phyloP scores from a whole-genome alignment of 2,329 filamentous ascomycete species.

The Davidsoniella virescens region DNA sequence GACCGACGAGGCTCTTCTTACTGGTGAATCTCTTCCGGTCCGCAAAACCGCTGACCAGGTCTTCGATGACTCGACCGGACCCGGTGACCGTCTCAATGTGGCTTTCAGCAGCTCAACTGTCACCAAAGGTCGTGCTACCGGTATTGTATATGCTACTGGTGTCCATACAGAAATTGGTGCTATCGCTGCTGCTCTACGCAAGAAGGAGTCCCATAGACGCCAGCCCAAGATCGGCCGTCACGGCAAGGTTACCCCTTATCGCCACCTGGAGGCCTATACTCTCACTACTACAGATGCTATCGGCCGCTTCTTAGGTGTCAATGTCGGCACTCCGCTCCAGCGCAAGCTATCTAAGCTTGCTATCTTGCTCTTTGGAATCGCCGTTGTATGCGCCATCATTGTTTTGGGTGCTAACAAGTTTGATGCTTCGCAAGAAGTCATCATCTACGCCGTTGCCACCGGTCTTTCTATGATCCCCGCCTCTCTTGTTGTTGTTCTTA shows the following conservation, averaged over 20 bases:
- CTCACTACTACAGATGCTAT: constrained; percentile 40
- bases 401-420: constrained; percentile 49
- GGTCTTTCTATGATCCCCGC: constrained; percentile 35
- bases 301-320: constrained; percentile 49
- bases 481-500: constrained; percentile 35
- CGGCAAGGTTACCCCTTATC: constrained; percentile 35
- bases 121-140: constrained; percentile 40
- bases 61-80: constrained; percentile 21
- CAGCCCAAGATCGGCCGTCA: constrained; percentile 35
- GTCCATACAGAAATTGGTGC: constrained; percentile 43
- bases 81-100: constrained; percentile 39
- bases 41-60: constrained; percentile 29
- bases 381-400: constrained; percentile 52
- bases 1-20: constrained; percentile 45
- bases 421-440: constrained; percentile 37
- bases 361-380: constrained; percentile 47
- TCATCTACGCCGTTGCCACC: constrained; percentile 35
- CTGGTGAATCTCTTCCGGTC: constrained; percentile 42
- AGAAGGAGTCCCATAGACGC: constrained; percentile 35
- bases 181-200: constrained; percentile 34
- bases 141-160: constrained; percentile 42
- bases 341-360: constrained; percentile 52
- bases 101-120: constrained; percentile 39
- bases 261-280: constrained; percentile 30
- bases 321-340: constrained; percentile 53